phyloP scores from a whole-genome alignment of 2,329 filamentous ascomycete genomes.

The Lecanicillium sp. region DNA sequence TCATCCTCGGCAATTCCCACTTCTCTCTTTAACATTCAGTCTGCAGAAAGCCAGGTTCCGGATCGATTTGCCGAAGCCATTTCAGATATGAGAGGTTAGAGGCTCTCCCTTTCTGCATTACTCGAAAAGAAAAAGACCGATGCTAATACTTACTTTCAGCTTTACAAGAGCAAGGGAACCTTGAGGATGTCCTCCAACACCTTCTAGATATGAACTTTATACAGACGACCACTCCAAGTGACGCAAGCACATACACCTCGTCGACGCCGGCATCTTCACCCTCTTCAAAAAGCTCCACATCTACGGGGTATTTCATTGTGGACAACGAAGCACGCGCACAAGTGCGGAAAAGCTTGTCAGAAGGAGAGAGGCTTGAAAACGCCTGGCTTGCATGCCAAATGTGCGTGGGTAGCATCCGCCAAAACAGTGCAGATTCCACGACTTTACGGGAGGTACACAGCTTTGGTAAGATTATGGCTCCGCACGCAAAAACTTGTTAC shows the following conservation, averaged over 20 bases:
- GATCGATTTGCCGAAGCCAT: conserved; percentile 10
- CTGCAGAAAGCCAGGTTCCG: conserved; percentile 9
- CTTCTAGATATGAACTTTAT: conserved; percentile 17
- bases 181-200: conserved; percentile 16
- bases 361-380: conserved; percentile 12
- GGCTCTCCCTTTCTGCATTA: neutral
- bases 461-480: conserved; percentile 17
- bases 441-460: conserved; percentile 15
- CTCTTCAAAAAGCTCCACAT: conserved; percentile 10
- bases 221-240: conserved; percentile 13
- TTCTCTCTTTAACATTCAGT: conserved; percentile 11
- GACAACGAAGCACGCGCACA: conserved; percentile 14
- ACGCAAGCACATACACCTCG: conserved; percentile 2
- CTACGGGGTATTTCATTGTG: conserved; percentile 16
- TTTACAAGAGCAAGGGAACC: conserved; percentile 11
- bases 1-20: conserved; percentile 15
- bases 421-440: conserved; percentile 12
- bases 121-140: too few relatives aligned
- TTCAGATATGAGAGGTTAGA: conserved; percentile 11
- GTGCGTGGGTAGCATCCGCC: conserved; percentile 15
- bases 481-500: conserved; percentile 18
- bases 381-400: conserved; percentile 18
- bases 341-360: conserved; percentile 13
- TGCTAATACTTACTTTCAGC: too few relatives aligned
- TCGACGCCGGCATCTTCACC: conserved; percentile 9